Percentiles rank a stretch among this genome's conserved stretches.
Conservation (phyloP, 768 basidiomycete genomes). For the Pleurotus pulmonarius region DNA sequence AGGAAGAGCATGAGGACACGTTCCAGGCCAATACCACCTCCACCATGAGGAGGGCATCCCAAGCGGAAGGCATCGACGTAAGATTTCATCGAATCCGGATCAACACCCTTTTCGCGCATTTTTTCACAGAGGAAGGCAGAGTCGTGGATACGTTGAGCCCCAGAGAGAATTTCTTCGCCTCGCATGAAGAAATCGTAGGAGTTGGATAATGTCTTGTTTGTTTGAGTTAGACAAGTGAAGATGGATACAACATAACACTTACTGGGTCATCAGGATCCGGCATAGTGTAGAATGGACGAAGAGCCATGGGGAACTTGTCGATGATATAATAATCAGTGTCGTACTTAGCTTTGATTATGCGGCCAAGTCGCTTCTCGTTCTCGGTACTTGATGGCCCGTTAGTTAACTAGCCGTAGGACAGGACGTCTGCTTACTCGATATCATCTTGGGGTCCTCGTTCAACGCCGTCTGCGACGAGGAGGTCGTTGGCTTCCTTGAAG, state of each 20-base stretch:
- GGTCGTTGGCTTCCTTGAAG: constrained; percentile 83
- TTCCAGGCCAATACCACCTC: constrained; percentile 93
- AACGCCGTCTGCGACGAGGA: constrained; percentile 85
- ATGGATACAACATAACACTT: constrained; percentile 20
- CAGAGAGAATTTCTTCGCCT: constrained; percentile 97
- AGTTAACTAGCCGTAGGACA: constrained; percentile 10
- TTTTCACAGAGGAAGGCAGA: constrained; percentile 74
- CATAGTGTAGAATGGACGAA: constrained; percentile 99
- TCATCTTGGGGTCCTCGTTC: constrained; percentile 79
- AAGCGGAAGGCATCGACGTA: constrained; percentile 95
- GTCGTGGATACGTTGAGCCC: constrained; percentile 97
- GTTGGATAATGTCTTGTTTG: constrained; percentile 77
- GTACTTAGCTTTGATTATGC: constrained; percentile 88
- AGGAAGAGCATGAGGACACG: constrained; percentile 97
- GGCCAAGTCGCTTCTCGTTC: constrained; percentile 91
- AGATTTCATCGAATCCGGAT: constrained; percentile 86
- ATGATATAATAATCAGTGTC: constrained; percentile 99
- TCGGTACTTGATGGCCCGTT: constrained; percentile 60
- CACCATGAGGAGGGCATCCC: constrained; percentile 95
- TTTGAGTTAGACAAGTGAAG: constrained; percentile 10
- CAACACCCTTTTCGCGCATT: constrained; percentile 85
- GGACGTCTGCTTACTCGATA: constrained; percentile 60
- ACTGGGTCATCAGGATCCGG: constrained; percentile 90
- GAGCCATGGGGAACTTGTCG: constrained; percentile 95
- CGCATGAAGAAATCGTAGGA: constrained; percentile 99